A percentile compares a stretch with the other conserved stretches of the same genome.
Evolutionary conservation across 306 rosid species (phyloP).

Genomic region (Vicia faba): DNA sequence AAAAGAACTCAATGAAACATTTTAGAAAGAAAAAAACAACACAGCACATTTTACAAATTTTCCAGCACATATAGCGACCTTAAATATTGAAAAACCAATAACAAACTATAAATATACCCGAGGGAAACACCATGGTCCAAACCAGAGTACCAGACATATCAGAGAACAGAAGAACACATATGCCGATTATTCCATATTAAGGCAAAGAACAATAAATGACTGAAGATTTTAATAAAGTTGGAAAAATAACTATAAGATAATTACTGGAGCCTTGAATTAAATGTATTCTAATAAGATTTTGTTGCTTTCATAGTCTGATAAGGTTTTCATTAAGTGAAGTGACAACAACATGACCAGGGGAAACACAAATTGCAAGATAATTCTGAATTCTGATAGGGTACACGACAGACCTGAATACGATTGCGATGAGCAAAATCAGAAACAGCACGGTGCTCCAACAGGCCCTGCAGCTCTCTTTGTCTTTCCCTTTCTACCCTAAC

Average conservation of each 20-base stretch:
- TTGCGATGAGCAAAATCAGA: slow-evolving; percentile 98
- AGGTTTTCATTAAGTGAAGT: slow-evolving; percentile 9
- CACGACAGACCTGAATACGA: slow-evolving; percentile 92
- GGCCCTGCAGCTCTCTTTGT: slow-evolving; percentile 88
- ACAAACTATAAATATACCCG: slow-evolving; percentile 21
- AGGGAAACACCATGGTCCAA: slow-evolving; percentile 3
- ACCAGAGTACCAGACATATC: slow-evolving; percentile 23
- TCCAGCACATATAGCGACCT: too few relatives aligned
- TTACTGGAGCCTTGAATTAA: slow-evolving; percentile 14
- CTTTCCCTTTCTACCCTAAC: slow-evolving; percentile 93
- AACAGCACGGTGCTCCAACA: slow-evolving; percentile 97
- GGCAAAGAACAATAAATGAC: slow-evolving; percentile 12
- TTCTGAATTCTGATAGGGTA: slow-evolving; percentile 28
- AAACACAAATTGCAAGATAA: slow-evolving; percentile 30
- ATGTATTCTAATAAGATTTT: slow-evolving; percentile 11
- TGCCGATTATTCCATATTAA: slow-evolving; percentile 22
- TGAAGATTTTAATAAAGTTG: slow-evolving; percentile 7
- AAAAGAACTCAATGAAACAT: slow-evolving; percentile 2
- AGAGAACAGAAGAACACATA: slow-evolving; percentile 21
- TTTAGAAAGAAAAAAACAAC: slow-evolving; percentile 16
- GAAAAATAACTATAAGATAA: not conserved
- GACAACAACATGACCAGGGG: slow-evolving; percentile 20
- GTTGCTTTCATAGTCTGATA: slow-evolving; percentile 15
- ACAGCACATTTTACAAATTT: not conserved
- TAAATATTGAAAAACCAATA: not conserved